These are phyloP conservation scores for Barbatosphaeria neglecta DNA, from an alignment of 495 filamentous ascomycete species.

Conservation along the genomic window DNA sequence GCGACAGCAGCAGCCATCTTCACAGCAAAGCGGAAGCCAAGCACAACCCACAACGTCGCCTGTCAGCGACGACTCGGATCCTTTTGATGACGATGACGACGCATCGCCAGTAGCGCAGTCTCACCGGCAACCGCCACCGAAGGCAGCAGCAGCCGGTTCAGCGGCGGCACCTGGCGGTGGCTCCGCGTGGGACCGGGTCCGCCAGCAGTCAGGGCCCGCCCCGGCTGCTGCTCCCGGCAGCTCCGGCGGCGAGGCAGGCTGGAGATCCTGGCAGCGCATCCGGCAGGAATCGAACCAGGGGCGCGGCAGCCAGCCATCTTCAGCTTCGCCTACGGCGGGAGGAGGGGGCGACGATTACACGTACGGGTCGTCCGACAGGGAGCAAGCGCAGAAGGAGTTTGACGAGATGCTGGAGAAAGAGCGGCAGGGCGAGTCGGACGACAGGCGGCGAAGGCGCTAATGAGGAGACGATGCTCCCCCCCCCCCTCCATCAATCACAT, in stretches of 20 bases:
- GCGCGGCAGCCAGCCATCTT: background rate
- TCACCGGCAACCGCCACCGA: constrained; percentile 4
- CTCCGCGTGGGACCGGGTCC: constrained; percentile 29
- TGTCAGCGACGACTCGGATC: constrained; percentile 15
- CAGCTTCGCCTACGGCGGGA: background rate
- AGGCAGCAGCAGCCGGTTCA: background rate
- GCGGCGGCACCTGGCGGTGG: too few species aligned
- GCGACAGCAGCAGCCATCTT: constrained; percentile 1
- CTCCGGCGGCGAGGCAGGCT: constrained; percentile 3
- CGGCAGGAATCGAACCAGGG: background rate
- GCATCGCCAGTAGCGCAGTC: constrained; percentile 26
- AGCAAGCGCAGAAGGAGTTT: constrained; percentile 34
- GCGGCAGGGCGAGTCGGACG: constrained; percentile 16
- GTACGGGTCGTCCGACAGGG: constrained; percentile 21
- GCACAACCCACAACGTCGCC: background rate
- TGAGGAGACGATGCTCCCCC: too few species aligned
- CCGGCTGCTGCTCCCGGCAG: constrained; percentile 4
- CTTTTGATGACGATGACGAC: constrained; percentile 29
- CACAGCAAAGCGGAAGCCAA: too few species aligned
- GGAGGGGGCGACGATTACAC: constrained; percentile 14
- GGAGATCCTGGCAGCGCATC: background rate
- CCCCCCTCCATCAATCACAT: too few species aligned
- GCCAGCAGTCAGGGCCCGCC: constrained; percentile 16
- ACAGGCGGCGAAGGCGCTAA: constrained; percentile 21
- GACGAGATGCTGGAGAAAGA: constrained; percentile 31